These are phyloP conservation scores for Aaosphaeria arxii DNA, from an alignment of 2,329 filamentous ascomycete species.

Conservation along the genomic window DNA sequence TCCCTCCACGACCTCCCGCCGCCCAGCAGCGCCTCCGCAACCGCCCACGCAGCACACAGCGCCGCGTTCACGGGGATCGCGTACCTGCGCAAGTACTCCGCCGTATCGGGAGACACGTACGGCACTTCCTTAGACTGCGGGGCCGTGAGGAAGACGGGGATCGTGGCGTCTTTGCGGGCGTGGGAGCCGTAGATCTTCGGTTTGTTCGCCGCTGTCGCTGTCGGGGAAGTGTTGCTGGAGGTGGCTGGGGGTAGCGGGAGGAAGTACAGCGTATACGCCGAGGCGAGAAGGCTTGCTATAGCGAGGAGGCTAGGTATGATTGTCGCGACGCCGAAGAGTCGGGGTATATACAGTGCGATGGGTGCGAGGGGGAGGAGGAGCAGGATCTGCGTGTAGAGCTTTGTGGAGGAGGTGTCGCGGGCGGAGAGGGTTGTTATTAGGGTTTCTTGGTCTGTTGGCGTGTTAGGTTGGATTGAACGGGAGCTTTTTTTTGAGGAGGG, in stretches of 20 bases:
- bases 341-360: conserved; percentile 54
- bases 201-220: neutral
- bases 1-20: conserved; percentile 14
- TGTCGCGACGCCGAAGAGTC: conserved; percentile 40
- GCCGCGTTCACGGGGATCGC: conserved; percentile 60
- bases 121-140: conserved; percentile 13
- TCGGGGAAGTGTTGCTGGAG: neutral
- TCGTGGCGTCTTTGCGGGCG: neutral
- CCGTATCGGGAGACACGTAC: conserved; percentile 16
- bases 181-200: neutral
- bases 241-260: conserved; percentile 48
- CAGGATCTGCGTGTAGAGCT: conserved; percentile 54
- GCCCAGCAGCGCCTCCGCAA: conserved; percentile 29
- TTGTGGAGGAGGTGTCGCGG: conserved; percentile 37
- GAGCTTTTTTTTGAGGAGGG: neutral
- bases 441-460: conserved; percentile 24
- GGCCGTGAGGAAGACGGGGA: neutral
- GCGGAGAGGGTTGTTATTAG: conserved; percentile 27
- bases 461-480: neutral
- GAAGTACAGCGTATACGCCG: conserved; percentile 58
- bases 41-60: conserved; percentile 52
- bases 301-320: conserved; percentile 54
- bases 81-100: conserved; percentile 54
- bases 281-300: conserved; percentile 62
- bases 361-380: conserved; percentile 59